Percentiles rank a stretch among this genome's conserved stretches.
Evolutionary conservation across 2,329 filamentous ascomycete species (phyloP).

Genomic region (Mariannaea sp.): DNA sequence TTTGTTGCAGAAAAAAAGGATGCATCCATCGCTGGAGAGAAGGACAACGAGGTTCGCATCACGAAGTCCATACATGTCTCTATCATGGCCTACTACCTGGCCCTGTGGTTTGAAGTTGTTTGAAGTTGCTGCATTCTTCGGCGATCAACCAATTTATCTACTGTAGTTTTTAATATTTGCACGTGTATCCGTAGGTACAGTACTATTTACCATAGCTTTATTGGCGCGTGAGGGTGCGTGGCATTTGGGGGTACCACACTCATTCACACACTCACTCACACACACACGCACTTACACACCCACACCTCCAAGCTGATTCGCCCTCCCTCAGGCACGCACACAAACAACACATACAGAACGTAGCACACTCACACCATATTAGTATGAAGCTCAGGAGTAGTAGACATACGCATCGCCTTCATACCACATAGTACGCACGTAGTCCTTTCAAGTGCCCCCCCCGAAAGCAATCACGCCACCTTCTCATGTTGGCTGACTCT

Average conservation of each 20-base stretch:
- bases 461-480: no score
- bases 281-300: background rate
- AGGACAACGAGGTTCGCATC: slow-evolving; percentile 10
- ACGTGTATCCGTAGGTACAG: background rate
- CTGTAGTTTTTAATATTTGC: background rate
- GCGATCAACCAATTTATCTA: background rate
- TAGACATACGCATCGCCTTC: no score
- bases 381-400: slow-evolving; percentile 29
- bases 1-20: slow-evolving; percentile 4
- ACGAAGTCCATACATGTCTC: slow-evolving; percentile 1
- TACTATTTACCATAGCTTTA: background rate
- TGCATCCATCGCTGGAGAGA: slow-evolving; percentile 6
- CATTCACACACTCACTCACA: slow-evolving; percentile 13
- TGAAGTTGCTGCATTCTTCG: background rate
- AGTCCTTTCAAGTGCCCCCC: no score
- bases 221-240: background rate
- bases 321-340: slow-evolving; percentile 4
- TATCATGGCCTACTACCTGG: background rate
- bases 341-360: slow-evolving; percentile 9
- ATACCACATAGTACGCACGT: no score
- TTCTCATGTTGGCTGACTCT: no score
- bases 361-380: slow-evolving; percentile 1
- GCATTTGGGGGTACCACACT: background rate
- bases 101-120: background rate
- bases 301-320: background rate